These are phyloP conservation scores for Apiospora arundinis DNA, from an alignment of 2,329 filamentous ascomycete species.

Conservation along the genomic window DNA sequence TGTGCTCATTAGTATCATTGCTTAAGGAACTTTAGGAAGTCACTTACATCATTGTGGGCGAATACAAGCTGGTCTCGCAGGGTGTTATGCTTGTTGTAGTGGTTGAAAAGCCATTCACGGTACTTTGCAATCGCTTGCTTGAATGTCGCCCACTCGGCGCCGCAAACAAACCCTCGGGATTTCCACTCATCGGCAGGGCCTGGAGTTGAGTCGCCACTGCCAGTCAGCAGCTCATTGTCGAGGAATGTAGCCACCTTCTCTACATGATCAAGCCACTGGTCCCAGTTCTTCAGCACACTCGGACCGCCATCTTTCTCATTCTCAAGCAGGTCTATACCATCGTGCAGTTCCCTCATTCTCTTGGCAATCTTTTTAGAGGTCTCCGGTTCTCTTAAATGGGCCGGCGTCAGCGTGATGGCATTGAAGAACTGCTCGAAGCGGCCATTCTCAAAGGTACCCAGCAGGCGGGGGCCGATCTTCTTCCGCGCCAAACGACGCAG, in stretches of 20 bases:
- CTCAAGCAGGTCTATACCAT: conserved; percentile 85
- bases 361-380: conserved; percentile 95
- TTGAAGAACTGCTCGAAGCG: conserved; percentile 96
- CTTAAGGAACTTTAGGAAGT: background rate
- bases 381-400: conserved; percentile 78
- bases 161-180: conserved; percentile 77
- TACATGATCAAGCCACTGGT: conserved; percentile 81
- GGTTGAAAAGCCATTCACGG: conserved; percentile 72
- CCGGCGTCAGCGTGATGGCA: conserved; percentile 77
- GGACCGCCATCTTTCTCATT: conserved; percentile 81
- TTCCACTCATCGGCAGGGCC: conserved; percentile 63
- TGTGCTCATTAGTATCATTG: conserved; percentile 43
- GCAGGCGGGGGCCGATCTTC: conserved; percentile 87
- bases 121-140: conserved; percentile 78
- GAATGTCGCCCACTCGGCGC: conserved; percentile 83
- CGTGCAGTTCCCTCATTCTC: conserved; percentile 94
- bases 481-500: conserved; percentile 86
- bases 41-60: conserved; percentile 92
- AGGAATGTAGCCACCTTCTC: conserved; percentile 62
- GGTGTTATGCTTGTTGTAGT: conserved; percentile 70
- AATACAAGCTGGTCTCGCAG: conserved; percentile 84
- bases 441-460: conserved; percentile 93
- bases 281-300: conserved; percentile 91
- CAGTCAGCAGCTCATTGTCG: conserved; percentile 63
- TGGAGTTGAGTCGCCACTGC: conserved; percentile 39